Evolutionary conservation across 306 rosid species (phyloP).

Genomic region (Dryas drummondii): DNA sequence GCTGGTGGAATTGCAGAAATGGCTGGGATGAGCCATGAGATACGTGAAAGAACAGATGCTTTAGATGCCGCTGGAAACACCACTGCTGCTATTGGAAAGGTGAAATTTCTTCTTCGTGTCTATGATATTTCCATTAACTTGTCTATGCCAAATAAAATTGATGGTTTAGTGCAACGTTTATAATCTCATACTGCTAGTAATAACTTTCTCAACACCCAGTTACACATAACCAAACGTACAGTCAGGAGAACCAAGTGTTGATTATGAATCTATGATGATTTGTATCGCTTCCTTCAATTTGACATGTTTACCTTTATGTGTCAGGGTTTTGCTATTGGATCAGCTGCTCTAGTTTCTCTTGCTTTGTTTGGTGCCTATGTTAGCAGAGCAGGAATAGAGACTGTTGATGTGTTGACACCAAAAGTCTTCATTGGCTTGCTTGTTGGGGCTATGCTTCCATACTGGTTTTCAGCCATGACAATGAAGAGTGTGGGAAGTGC

Average conservation of each 20-base stretch:
- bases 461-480: constrained; percentile 78
- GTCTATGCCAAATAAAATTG: too few species aligned
- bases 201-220: too few species aligned
- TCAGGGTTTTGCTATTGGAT: constrained; percentile 71
- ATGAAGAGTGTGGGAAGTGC: constrained; percentile 77
- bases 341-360: constrained; percentile 66
- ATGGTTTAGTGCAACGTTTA: too few species aligned
- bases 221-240: too few species aligned
- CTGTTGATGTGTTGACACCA: constrained; percentile 57
- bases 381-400: constrained; percentile 58
- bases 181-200: too few species aligned
- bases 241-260: background rate
- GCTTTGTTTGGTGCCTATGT: constrained; percentile 71
- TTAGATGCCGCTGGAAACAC: constrained; percentile 80
- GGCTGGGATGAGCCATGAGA: constrained; percentile 68
- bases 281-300: background rate
- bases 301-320: constrained; percentile 1
- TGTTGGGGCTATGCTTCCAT: constrained; percentile 75
- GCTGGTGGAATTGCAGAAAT: constrained; percentile 79
- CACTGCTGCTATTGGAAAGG: constrained; percentile 82
- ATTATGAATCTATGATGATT: background rate
- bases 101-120: background rate
- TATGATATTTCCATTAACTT: too few species aligned
- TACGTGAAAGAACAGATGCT: constrained; percentile 69
- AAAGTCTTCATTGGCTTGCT: constrained; percentile 67